Base-by-base conservation (phyloP, 2,329 filamentous ascomycete genomes). In the Ambrosiella cleistominuta region DNA sequence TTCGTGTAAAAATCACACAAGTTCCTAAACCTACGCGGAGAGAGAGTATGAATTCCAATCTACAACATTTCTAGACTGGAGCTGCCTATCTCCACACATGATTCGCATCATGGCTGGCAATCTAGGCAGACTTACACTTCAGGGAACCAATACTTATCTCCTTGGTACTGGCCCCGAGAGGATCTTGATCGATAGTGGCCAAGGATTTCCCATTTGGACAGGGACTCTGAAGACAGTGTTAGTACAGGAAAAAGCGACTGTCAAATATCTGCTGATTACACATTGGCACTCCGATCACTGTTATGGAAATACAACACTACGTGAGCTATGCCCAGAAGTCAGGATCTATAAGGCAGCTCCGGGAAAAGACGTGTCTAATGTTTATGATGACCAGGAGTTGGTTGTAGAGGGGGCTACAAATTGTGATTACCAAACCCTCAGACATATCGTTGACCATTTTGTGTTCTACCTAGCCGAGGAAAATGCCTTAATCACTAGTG, bases 81-180 rank as follows among this genome's bases (percentile, higher is more conserved):
- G 91, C 70, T 81, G 85, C 61, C 75, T 97, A 57, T 91, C 86
- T 66, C 78, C 85, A 17, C 74, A 79, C 12, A 85, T 90, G 50
- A 84, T 95, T 62, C 80, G 93, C 58, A 86, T 98, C 62, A 75
- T 97, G 15, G 93, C 85, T 60, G 88, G 86, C 7, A 98, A 98
- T 70, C 91, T 93, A 11, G 81, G 86, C 66, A 96, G 95, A 74
- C 83, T 82, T 65, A 77, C 79, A 3, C 71, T 85, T 9, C 80
- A 85, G 70, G 84, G 89, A 62, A 96, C 93, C 64, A 98, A 98
- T 69, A 98, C 93, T 39, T 98, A 98, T 69, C 78, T 98, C 15
- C 66, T 98, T 60, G 93, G 93, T 60, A 82, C 78, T 6, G 91
- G 90, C 2, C 68, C 73, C 5, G 70, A 72, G 6, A 82, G 93